A percentile compares a stretch with the other conserved stretches of the same genome.
phyloP scores from a whole-genome alignment of 2,329 filamentous ascomycete species.

The Cytospora piceae region DNA sequence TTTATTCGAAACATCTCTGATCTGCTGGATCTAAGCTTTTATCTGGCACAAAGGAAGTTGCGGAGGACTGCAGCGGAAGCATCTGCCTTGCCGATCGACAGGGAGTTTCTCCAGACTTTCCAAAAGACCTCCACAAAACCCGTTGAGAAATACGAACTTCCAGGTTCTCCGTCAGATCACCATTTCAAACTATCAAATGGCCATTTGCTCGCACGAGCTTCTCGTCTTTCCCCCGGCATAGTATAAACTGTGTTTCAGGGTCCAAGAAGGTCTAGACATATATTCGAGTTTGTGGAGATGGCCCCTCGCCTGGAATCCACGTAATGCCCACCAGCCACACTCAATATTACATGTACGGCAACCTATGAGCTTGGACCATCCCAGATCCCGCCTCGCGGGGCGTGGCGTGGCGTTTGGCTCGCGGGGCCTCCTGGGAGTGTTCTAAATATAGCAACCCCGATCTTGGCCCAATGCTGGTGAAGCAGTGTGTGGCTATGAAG shows the following conservation, averaged over 20 bases:
- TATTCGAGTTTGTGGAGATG: neutral
- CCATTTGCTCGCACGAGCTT: constrained; percentile 9
- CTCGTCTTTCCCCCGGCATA: constrained; percentile 13
- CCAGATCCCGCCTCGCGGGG: neutral
- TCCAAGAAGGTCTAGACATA: neutral
- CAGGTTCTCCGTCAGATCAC: neutral
- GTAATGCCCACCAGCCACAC: constrained; percentile 23
- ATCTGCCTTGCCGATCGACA: constrained; percentile 23
- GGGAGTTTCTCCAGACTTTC: neutral
- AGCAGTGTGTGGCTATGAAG: neutral
- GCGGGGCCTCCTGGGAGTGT: constrained; percentile 11
- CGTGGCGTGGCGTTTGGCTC: constrained; percentile 7
- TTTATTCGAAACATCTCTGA: neutral
- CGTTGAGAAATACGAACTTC: constrained; percentile 13
- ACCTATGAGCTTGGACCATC: constrained; percentile 21
- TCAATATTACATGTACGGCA: neutral
- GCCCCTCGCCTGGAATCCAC: constrained; percentile 14
- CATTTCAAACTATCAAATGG: constrained; percentile 4
- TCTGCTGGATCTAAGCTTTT: neutral
- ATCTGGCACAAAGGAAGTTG: neutral
- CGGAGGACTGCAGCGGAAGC: neutral
- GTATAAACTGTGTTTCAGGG: neutral
- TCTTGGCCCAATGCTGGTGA: neutral
- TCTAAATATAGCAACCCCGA: constrained; percentile 9
- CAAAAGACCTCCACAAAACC: neutral